Conservation (phyloP, 768 basidiomycete species). For the Russula virescens region DNA sequence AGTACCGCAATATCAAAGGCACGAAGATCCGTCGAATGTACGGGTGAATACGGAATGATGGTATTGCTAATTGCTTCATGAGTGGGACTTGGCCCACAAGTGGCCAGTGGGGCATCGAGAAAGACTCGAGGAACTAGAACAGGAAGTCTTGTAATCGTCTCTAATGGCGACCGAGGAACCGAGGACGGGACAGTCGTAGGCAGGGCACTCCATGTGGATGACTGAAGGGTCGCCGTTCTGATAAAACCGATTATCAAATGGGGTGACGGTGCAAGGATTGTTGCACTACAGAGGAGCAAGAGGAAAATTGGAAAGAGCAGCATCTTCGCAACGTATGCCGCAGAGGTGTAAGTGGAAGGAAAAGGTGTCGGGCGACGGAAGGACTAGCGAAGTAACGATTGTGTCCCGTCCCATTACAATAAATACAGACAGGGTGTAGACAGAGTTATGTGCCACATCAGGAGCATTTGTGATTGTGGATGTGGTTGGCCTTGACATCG, state of each 20-base stretch:
- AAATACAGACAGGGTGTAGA: slow-evolving; percentile 1
- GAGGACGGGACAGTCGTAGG: neutral
- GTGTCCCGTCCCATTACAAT: slow-evolving; percentile 5
- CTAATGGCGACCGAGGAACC: neutral
- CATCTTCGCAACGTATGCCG: slow-evolving; percentile 5
- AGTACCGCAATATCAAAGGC: neutral
- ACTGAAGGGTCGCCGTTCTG: neutral
- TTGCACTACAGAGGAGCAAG: slow-evolving; percentile 8
- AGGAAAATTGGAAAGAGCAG: slow-evolving; percentile 13
- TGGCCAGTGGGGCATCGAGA: neutral
- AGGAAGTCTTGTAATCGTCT: neutral
- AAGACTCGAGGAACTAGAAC: neutral
- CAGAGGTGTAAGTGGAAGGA: neutral
- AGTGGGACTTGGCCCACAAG: neutral
- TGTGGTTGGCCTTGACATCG: slow-evolving; percentile 9
- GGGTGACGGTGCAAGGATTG: slow-evolving; percentile 8
- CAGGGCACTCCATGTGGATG: neutral
- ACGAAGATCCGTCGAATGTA: neutral
- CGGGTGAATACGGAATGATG: neutral
- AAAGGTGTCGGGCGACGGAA: neutral
- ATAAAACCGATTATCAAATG: neutral
- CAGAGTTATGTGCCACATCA: neutral
- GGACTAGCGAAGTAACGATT: neutral
- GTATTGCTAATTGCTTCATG: neutral
- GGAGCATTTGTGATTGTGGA: slow-evolving; percentile 1